phyloP scores from a whole-genome alignment of 306 rosid species.

The Elaeagnus macrophylla region DNA sequence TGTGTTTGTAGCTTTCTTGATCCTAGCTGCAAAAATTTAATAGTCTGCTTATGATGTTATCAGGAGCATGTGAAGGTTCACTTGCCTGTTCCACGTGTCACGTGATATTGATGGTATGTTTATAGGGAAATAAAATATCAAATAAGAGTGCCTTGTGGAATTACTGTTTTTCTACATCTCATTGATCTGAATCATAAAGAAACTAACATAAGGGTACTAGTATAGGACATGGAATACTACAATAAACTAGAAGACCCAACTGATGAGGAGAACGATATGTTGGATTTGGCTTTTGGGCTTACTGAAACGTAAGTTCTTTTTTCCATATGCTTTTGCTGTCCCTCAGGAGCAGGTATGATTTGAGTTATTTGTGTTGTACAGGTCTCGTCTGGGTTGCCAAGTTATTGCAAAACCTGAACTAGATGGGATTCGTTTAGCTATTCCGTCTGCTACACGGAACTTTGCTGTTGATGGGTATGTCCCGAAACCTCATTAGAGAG shows the following conservation, averaged over 20 bases:
- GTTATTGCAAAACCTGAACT: conserved; percentile 77
- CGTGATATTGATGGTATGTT: conserved; percentile 67
- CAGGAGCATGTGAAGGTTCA: conserved; percentile 92
- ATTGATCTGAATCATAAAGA: conserved; percentile 3
- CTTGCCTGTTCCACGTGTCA: conserved; percentile 88
- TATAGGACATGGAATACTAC: conserved; percentile 68
- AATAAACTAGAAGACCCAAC: conserved; percentile 87
- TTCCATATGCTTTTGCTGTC: background rate
- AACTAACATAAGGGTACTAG: conserved; percentile 10
- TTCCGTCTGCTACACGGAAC: conserved; percentile 81
- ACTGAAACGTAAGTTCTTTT: conserved; percentile 58
- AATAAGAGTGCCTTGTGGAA: background rate
- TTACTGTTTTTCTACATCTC: background rate
- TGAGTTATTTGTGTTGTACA: conserved; percentile 23
- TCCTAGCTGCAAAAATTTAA: conserved; percentile 11
- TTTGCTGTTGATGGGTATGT: conserved; percentile 87
- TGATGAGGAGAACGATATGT: conserved; percentile 96
- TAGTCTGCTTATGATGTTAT: conserved; percentile 18
- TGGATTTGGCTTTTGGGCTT: conserved; percentile 89
- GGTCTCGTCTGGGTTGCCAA: conserved; percentile 96
- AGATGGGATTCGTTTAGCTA: conserved; percentile 76
- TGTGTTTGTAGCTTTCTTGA: too few species aligned
- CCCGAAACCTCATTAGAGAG: conserved; percentile 68
- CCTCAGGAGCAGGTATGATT: conserved; percentile 6
- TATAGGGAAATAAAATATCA: background rate